Evolutionary conservation across 225 moss, liverwort and hornwort species (phyloP), one percentile per base, ranked within the genome.

Genomic region (Pseudisothecium myosuroides): DNA sequence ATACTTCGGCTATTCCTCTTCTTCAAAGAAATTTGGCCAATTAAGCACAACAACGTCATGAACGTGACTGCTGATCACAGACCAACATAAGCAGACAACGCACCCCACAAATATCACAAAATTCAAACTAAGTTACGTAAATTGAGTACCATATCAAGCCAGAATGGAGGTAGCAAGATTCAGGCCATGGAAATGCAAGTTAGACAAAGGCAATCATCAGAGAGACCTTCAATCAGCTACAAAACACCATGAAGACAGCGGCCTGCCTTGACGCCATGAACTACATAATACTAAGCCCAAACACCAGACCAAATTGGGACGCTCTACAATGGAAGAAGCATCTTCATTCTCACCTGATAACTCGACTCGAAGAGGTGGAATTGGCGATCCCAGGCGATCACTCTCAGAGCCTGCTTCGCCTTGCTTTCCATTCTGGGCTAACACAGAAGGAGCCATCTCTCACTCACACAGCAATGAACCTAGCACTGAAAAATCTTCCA

Each of bases 351-450:
- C 80, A 94, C 94, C 94, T 89, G 94, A 89, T 64, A 94, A 91
- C 54, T 93, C 89, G 64, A 93, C 90, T 86, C 86, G 85, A 60
- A 94, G 88, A 67, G 93, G 50, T 68, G 94, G 92, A 87, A 94
- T 86, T 80, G 94, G 92, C 86, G 92, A 89, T 84, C 86, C 90
- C 92, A 94, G 76, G 66, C 90, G 90, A 89, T 93, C 91, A 60
- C 88, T 91, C 58, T 90, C 93, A 39, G 94, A 92, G 55, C 91
- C 84, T 75, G 83, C 86, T 86, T 91, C 92, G 69, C 86, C 90
- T 80, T 89, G 89, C 81, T 93, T 93, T 52, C 86, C 91, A 88
- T 90, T 93, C 83, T 85, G 88, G 17, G 76, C 67, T 47, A 68
- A 60, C 86, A 84, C 56, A 58, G 90, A 90, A 59, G 93, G 90